A percentile compares a stretch with the other conserved stretches of the same genome.
Evolutionary conservation across 164 flowering plant genomes (phyloP).

Genomic region (Kalanchoe fedtschenkoi): DNA sequence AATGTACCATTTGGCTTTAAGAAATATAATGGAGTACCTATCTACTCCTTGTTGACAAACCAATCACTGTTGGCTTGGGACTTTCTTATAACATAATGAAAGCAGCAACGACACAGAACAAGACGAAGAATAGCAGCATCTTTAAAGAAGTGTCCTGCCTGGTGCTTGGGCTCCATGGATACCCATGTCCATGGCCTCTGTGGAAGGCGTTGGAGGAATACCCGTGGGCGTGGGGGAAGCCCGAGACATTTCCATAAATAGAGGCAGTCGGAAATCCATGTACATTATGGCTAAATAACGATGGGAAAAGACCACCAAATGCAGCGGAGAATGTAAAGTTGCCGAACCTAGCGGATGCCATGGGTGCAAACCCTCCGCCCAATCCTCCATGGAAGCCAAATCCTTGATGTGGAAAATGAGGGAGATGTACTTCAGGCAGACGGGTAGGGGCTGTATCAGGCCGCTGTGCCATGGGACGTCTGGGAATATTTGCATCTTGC

Average conservation of each 20-base stretch:
- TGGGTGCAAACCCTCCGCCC: constrained; percentile 36
- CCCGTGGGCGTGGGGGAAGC: constrained; percentile 21
- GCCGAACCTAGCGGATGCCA: constrained; percentile 40
- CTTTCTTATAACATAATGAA: constrained; percentile 13
- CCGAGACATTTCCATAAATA: constrained; percentile 22
- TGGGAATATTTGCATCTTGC: constrained; percentile 41
- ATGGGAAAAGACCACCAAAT: constrained; percentile 50
- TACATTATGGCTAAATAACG: constrained; percentile 37
- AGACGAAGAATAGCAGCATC: constrained; percentile 23
- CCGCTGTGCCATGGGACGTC: constrained; percentile 55
- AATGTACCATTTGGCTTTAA: too few relatives aligned
- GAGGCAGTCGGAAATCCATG: constrained; percentile 32
- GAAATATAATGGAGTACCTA: too few relatives aligned
- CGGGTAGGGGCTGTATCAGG: constrained; percentile 41
- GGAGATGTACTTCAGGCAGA: constrained; percentile 27
- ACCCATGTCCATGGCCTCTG: constrained; percentile 25
- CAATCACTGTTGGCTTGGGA: too few relatives aligned
- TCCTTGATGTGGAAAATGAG: constrained; percentile 17
- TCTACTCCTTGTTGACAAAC: too few relatives aligned
- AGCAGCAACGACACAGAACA: constrained; percentile 21
- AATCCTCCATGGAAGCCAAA: constrained; percentile 14
- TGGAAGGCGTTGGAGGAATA: constrained; percentile 13
- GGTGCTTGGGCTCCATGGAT: constrained; percentile 12
- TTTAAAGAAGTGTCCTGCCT: constrained; percentile 20
- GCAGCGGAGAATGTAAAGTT: constrained; percentile 48